Evolutionary conservation across 2,329 filamentous ascomycete species (phyloP).

Genomic region (Trichoderma citrinoviride): DNA sequence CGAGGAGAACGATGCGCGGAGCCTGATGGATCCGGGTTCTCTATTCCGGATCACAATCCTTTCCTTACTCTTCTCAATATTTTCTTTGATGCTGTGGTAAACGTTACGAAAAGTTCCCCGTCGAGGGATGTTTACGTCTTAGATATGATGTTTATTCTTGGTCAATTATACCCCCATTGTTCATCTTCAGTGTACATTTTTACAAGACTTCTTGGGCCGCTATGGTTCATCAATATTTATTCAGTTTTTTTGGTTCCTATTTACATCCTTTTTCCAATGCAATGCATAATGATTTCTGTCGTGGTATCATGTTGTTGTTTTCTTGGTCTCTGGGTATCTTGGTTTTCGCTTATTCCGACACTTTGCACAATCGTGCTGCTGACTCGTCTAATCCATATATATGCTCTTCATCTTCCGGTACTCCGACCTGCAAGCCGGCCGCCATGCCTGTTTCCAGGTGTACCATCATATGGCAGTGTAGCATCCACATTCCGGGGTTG

Average conservation of each 20-base stretch:
- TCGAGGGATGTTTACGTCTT: conserved; percentile 4
- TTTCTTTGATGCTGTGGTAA: conserved; percentile 7
- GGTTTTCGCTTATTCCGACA: not conserved
- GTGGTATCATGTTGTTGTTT: not conserved
- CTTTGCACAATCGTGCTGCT: conserved; percentile 23
- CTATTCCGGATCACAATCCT: conserved; percentile 2
- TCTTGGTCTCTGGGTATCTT: not conserved
- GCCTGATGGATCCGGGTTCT: not conserved
- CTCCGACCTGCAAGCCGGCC: conserved; percentile 29
- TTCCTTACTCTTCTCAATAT: conserved; percentile 2
- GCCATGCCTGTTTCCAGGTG: conserved; percentile 31
- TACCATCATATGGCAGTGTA: conserved; percentile 34
- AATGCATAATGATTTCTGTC: not conserved
- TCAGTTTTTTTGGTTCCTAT: not conserved
- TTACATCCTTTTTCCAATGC: not conserved
- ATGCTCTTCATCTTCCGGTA: conserved; percentile 24
- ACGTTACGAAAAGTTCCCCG: not conserved
- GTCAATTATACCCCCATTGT: conserved; percentile 19
- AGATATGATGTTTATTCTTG: conserved; percentile 22
- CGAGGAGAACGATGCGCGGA: not conserved
- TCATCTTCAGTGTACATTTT: conserved; percentile 17
- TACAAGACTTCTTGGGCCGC: not conserved
- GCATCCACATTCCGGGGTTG: conserved; percentile 31
- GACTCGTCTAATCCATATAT: conserved; percentile 21
- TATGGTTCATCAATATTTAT: conserved; percentile 2